Evolutionary conservation across 192 early-diverging fungal genomes (phyloP), one percentile per base, ranked within the genome.

Genomic region (Cladochytrium replicatum): DNA sequence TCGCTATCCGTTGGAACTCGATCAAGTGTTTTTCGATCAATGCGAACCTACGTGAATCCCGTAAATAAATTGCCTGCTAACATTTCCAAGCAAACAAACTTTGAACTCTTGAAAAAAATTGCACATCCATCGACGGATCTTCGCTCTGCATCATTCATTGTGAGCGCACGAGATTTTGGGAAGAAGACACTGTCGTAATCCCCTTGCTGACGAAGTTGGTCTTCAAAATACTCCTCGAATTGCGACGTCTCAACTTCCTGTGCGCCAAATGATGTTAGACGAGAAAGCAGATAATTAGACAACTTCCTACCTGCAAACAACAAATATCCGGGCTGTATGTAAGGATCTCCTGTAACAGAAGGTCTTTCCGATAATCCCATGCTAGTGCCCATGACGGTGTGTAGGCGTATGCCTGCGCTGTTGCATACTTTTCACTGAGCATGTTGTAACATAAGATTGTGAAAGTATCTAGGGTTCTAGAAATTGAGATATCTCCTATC

Each of bases 371-470:
- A 62, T 94, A 91, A 34, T 93, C 87, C 91, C 94, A 96, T 0
- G 68, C 58, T 30, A 98, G 71, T 1, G 86, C 91, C 92, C 92
- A 98, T 6, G 88, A 86, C 22, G 94, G 94, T 17, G 86, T 87
- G 68, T 98, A 98, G 32, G 82, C 84, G 71, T 94, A 96, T 59
- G 78, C 68, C 54, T 84, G 80, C 28, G 86, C 66, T 1, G 92
- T 86, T 2, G 90, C 91, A 54, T 92, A 94, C 61, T 84, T 87
- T 28, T 90, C 83, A 50, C 80, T 84, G 15, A 98, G 73, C 31
- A 86, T 85, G 64, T 98, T 98, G 72, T 95, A 96, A 55, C 76
- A 88, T 53, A 98, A 77, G 6, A 92, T 81, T 0, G 90, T 91
- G 28, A 94, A 81, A 6, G 82, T 69, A 50, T 96, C 94, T 85